A percentile compares a stretch with the other conserved stretches of the same genome.
These are phyloP conservation scores for Alternaria viburni DNA, from an alignment of 2,329 filamentous ascomycete species.

Conservation along the genomic window DNA sequence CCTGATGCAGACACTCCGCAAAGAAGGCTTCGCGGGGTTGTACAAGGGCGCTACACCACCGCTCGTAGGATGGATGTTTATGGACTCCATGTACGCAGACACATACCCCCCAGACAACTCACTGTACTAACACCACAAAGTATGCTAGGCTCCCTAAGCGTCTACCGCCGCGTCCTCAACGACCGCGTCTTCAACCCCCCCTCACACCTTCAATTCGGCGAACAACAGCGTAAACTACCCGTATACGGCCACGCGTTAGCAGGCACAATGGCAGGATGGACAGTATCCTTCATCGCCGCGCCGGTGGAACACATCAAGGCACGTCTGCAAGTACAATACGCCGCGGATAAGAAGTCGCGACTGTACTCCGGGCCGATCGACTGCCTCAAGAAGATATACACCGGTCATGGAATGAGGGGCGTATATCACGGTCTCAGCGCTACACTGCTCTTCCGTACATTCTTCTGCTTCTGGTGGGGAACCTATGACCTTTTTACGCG, in stretches of 20 bases:
- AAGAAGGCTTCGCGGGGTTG: constrained; percentile 82
- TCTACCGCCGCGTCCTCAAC: constrained; percentile 84
- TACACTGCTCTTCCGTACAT: constrained; percentile 85
- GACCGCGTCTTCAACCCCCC: constrained; percentile 75
- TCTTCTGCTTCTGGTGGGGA: constrained; percentile 99
- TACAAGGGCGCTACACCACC: constrained; percentile 96
- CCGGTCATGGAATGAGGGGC: constrained; percentile 73
- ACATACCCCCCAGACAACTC: not conserved
- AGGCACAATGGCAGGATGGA: constrained; percentile 83
- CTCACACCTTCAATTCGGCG: constrained; percentile 53
- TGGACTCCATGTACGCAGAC: constrained; percentile 73
- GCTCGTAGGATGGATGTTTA: constrained; percentile 96
- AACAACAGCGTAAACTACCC: constrained; percentile 64
- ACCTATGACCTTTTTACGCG: constrained; percentile 85
- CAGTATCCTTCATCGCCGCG: constrained; percentile 90
- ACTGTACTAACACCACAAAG: constrained; percentile 26
- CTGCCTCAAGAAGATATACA: constrained; percentile 68
- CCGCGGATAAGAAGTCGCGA: constrained; percentile 75
- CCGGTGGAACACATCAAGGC: constrained; percentile 97
- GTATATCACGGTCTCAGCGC: constrained; percentile 86
- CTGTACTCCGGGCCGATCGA: constrained; percentile 88
- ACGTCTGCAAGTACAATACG: constrained; percentile 91
- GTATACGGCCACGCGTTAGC: constrained; percentile 84
- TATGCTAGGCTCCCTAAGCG: constrained; percentile 90
- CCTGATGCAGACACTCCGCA: constrained; percentile 79